These are phyloP conservation scores for Xylariaceae sp. DNA, from an alignment of 2,329 filamentous ascomycete genomes.

Conservation along the genomic window DNA sequence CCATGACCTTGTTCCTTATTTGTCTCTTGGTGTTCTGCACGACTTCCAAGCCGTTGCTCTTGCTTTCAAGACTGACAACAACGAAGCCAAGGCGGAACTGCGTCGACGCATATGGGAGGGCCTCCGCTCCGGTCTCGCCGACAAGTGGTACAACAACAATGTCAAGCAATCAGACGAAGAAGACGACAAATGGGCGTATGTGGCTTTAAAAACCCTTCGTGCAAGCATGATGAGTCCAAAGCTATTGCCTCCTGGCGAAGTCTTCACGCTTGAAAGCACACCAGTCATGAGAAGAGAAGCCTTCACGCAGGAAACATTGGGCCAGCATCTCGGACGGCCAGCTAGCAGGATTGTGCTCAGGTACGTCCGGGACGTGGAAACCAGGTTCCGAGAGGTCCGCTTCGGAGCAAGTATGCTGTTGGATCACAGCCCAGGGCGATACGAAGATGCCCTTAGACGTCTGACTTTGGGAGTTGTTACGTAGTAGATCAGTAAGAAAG, in stretches of 20 bases:
- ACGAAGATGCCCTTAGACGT: slow-evolving; percentile 65
- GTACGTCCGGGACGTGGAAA: slow-evolving; percentile 68
- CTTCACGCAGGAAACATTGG: slow-evolving; percentile 46
- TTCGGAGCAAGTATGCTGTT: slow-evolving; percentile 72
- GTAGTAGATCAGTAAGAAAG: too few relatives aligned
- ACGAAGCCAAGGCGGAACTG: slow-evolving; percentile 63
- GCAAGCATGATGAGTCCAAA: slow-evolving; percentile 66
- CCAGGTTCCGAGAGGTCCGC: slow-evolving; percentile 63
- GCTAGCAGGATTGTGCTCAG: slow-evolving; percentile 66
- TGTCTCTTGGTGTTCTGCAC: slow-evolving; percentile 70
- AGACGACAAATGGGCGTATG: slow-evolving; percentile 66
- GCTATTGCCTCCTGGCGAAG: slow-evolving; percentile 70
- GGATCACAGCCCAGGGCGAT: slow-evolving; percentile 71
- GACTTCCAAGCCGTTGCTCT: slow-evolving; percentile 70
- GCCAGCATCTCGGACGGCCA: slow-evolving; percentile 54
- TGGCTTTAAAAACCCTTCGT: slow-evolving; percentile 62
- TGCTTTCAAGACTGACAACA: slow-evolving; percentile 69
- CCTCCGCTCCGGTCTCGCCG: slow-evolving; percentile 57
- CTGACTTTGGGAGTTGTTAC: slow-evolving; percentile 46
- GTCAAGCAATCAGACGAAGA: slow-evolving; percentile 40
- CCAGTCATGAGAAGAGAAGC: slow-evolving; percentile 64
- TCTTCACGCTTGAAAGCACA: slow-evolving; percentile 68
- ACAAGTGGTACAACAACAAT: slow-evolving; percentile 55
- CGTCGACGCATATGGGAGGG: slow-evolving; percentile 62
- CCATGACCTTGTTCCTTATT: slow-evolving; percentile 67